phyloP scores from a whole-genome alignment of 768 basidiomycete genomes.

The Inosperma sp. region DNA sequence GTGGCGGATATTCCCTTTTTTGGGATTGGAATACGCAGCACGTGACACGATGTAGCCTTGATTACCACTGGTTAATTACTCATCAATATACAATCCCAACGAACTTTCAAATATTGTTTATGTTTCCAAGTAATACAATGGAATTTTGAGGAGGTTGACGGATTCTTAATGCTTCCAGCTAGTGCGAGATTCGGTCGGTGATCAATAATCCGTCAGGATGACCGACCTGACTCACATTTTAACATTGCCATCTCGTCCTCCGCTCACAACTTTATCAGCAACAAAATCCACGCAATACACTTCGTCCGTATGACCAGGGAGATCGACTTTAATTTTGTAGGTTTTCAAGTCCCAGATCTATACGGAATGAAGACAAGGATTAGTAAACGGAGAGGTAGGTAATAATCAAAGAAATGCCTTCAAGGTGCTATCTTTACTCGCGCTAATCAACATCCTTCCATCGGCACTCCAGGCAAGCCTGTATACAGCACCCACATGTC shows the following conservation, averaged over 20 bases:
- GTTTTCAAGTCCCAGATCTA: slow-evolving; percentile 97
- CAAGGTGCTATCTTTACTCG: slow-evolving; percentile 92
- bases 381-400: background rate
- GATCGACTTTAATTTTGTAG: slow-evolving; percentile 89
- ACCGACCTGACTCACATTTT: slow-evolving; percentile 94
- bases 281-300: slow-evolving; percentile 99
- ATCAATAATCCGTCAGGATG: background rate
- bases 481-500: slow-evolving; percentile 94
- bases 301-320: slow-evolving; percentile 95
- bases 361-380: background rate
- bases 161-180: slow-evolving; percentile 19
- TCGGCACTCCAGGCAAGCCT: slow-evolving; percentile 94
- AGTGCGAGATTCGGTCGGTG: background rate
- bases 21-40: no score
- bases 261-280: slow-evolving; percentile 97
- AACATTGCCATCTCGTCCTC: slow-evolving; percentile 85
- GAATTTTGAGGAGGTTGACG: no score
- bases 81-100: no score
- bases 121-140: no score
- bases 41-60: no score
- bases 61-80: no score
- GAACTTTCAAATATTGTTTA: no score
- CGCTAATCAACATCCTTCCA: slow-evolving; percentile 85
- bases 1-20: no score
- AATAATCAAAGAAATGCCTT: slow-evolving; percentile 55